Evolutionary conservation across 805 yeast species (phyloP).

Genomic region (Lipomyces orientalis): DNA sequence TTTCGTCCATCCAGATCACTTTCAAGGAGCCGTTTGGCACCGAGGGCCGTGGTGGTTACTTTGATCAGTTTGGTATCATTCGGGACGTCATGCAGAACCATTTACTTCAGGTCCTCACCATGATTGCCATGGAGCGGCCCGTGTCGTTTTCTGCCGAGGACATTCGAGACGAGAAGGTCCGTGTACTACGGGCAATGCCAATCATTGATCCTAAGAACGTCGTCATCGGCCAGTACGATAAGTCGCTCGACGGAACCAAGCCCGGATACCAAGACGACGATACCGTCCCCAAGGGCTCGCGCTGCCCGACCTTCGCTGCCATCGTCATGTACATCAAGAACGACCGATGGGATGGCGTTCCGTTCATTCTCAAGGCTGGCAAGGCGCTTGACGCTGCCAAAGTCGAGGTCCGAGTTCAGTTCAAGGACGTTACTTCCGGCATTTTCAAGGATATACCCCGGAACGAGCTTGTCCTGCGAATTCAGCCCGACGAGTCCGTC

Average conservation of each 20-base stretch:
- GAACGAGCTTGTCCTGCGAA: conserved; percentile 90
- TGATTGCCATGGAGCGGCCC: conserved; percentile 96
- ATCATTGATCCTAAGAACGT: conserved; percentile 69
- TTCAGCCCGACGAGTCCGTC: conserved; percentile 94
- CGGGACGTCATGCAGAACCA: conserved; percentile 99
- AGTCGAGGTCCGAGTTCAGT: conserved; percentile 94
- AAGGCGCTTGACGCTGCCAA: conserved; percentile 90
- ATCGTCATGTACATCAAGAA: conserved; percentile 76
- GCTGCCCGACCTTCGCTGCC: conserved; percentile 93
- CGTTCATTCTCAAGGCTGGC: conserved; percentile 94
- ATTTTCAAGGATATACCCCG: conserved; percentile 80
- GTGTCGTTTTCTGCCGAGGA: conserved; percentile 89
- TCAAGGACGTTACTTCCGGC: conserved; percentile 82
- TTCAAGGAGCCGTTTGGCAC: conserved; percentile 99
- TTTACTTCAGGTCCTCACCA: conserved; percentile 86
- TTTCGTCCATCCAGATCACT: conserved; percentile 81
- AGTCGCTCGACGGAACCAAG: conserved; percentile 83
- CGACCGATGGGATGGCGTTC: conserved; percentile 99
- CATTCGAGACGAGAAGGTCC: conserved; percentile 94
- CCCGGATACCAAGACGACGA: conserved; percentile 93
- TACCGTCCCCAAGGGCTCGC: conserved; percentile 79
- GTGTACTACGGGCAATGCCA: conserved; percentile 81
- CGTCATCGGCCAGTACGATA: conserved; percentile 84
- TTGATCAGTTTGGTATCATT: conserved; percentile 91
- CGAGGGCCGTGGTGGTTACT: conserved; percentile 98